Conservation (phyloP, 768 basidiomycete genomes). For the Hygrocybe punicea region DNA sequence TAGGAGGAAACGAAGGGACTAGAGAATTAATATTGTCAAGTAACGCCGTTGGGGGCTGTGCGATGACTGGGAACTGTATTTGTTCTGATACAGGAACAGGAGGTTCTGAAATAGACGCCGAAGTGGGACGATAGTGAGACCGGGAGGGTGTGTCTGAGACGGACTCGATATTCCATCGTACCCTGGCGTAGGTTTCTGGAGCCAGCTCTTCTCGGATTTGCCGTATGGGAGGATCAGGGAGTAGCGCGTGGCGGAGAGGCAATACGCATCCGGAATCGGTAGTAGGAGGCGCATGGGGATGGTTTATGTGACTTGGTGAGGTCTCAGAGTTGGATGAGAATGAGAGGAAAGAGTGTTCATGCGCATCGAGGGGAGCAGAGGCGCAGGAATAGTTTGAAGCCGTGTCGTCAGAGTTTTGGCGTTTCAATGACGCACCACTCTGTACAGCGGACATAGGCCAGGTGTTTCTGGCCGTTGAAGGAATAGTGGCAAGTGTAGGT, state of each 20-base stretch:
- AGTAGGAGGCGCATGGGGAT: neutral
- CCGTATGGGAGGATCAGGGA: too few relatives aligned
- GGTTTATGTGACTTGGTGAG: neutral
- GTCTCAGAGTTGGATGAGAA: neutral
- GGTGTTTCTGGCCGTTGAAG: too few relatives aligned
- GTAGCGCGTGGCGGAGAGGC: too few relatives aligned
- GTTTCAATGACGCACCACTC: neutral
- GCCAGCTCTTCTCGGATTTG: too few relatives aligned
- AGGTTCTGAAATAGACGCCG: neutral
- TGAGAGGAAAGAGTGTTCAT: neutral
- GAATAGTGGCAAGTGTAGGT: too few relatives aligned
- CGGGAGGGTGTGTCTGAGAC: too few relatives aligned
- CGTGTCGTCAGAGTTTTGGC: neutral
- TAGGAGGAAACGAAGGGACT: neutral
- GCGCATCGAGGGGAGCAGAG: neutral
- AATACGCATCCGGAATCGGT: neutral
- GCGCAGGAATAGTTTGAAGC: neutral
- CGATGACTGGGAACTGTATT: neutral
- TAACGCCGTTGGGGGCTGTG: neutral
- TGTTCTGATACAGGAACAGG: neutral
- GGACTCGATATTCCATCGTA: too few relatives aligned
- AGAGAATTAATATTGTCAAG: neutral
- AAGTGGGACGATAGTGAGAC: neutral
- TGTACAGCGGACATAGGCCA: neutral
- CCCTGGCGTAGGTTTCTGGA: too few relatives aligned